phyloP scores from a whole-genome alignment of 2,329 filamentous ascomycete genomes.

The Cladosporium sp. region DNA sequence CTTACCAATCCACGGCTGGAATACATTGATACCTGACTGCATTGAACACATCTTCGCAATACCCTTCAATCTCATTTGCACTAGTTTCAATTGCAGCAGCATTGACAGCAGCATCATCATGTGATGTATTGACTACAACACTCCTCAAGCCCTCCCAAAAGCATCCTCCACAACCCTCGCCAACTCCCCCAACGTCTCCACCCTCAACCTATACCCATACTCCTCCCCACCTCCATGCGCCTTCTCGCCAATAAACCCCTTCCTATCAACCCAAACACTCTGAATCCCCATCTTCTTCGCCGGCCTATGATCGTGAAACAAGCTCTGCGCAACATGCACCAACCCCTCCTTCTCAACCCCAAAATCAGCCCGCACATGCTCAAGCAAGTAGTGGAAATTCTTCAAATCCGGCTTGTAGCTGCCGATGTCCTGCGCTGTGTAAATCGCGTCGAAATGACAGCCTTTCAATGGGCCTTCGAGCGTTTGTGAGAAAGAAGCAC shows the following conservation, averaged over 20 bases:
- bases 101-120: too few relatives aligned
- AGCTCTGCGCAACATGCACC: slow-evolving; percentile 67
- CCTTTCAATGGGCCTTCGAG: slow-evolving; percentile 53
- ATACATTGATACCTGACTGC: too few relatives aligned
- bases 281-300: slow-evolving; percentile 61
- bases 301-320: slow-evolving; percentile 67
- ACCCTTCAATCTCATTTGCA: too few relatives aligned
- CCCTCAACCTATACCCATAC: slow-evolving; percentile 61
- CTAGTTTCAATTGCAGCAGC: too few relatives aligned
- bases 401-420: slow-evolving; percentile 66
- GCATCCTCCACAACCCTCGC: slow-evolving; percentile 56
- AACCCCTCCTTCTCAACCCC: slow-evolving; percentile 59
- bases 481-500: slow-evolving; percentile 52
- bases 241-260: slow-evolving; percentile 50
- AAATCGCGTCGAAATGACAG: slow-evolving; percentile 62
- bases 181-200: slow-evolving; percentile 61
- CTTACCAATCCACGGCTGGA: too few relatives aligned
- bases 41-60: too few relatives aligned
- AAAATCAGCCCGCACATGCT: slow-evolving; percentile 54
- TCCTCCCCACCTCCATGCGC: slow-evolving; percentile 38
- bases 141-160: slow-evolving; percentile 21
- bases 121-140: too few relatives aligned
- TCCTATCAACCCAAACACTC: slow-evolving; percentile 66
- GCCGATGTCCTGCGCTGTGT: slow-evolving; percentile 71
- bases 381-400: slow-evolving; percentile 68